Evolutionary conservation across 2,329 filamentous ascomycete genomes (phyloP).

Genomic region (Leptographium wingfieldii): DNA sequence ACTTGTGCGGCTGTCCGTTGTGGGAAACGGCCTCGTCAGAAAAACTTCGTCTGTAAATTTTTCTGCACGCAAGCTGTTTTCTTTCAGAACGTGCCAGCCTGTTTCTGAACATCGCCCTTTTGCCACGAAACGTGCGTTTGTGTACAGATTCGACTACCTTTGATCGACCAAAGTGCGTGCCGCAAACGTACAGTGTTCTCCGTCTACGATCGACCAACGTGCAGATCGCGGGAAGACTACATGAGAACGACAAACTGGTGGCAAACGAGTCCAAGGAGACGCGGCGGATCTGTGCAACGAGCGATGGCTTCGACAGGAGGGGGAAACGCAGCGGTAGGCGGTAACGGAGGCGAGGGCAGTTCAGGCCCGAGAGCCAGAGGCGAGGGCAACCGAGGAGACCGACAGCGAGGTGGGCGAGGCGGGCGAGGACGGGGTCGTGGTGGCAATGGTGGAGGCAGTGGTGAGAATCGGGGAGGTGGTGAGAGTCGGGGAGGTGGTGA

Average conservation of each 20-base stretch:
- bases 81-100: neutral
- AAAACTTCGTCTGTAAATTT: neutral
- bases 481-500: constrained; percentile 3
- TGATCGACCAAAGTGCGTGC: no score
- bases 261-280: neutral
- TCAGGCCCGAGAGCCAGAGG: constrained; percentile 11
- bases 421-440: constrained; percentile 23
- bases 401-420: constrained; percentile 27
- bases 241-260: neutral
- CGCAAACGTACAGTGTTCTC: neutral
- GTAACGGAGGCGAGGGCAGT: neutral
- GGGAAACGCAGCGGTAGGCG: neutral
- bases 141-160: neutral
- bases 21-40: neutral
- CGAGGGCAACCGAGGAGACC: constrained; percentile 17
- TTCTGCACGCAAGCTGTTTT: neutral
- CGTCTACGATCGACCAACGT: neutral
- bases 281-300: neutral
- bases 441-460: constrained; percentile 20
- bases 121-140: neutral
- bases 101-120: neutral
- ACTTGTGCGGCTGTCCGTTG: neutral
- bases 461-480: neutral
- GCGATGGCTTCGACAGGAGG: constrained; percentile 7
- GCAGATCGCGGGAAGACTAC: neutral